These are phyloP conservation scores for Hanseniaspora valbyensis DNA, from an alignment of 805 yeast genomes.

Conservation along the genomic window DNA sequence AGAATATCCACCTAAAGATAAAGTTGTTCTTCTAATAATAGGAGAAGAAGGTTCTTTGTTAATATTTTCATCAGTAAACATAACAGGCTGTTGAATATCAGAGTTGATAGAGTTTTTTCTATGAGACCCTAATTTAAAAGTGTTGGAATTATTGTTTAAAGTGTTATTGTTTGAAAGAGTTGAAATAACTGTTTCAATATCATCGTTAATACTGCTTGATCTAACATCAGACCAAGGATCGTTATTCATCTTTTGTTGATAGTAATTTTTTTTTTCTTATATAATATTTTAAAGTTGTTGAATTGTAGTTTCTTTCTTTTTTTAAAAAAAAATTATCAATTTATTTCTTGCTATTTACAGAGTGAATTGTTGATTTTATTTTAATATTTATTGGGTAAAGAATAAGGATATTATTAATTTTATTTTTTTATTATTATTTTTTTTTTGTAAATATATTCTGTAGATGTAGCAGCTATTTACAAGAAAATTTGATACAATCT, in stretches of 20 bases:
- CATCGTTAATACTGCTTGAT: conserved; percentile 24
- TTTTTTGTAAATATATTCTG: no score
- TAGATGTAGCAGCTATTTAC: conserved; percentile 17
- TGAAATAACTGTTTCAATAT: conserved; percentile 29
- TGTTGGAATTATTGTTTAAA: conserved; percentile 9
- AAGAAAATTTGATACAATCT: conserved; percentile 10
- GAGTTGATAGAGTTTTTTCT: conserved; percentile 25
- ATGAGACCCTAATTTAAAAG: conserved; percentile 24
- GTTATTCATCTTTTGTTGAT: conserved; percentile 8
- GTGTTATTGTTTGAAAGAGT: conserved; percentile 25
- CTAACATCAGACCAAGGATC: conserved; percentile 16
- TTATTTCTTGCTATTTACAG: neutral
- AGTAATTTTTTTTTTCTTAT: neutral
- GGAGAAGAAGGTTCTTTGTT: conserved; percentile 18
- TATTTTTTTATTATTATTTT: no score
- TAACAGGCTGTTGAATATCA: conserved; percentile 18
- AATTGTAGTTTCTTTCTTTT: neutral
- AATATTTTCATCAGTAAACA: neutral
- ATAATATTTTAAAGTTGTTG: no score
- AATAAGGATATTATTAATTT: no score
- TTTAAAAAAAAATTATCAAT: neutral
- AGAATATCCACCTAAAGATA: conserved; percentile 25
- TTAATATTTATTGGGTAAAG: no score
- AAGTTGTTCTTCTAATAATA: conserved; percentile 23
- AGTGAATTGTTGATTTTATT: no score